These are phyloP conservation scores for Taphrina flavorubra DNA, from an alignment of 1,139 yeast species.

Conservation along the genomic window DNA sequence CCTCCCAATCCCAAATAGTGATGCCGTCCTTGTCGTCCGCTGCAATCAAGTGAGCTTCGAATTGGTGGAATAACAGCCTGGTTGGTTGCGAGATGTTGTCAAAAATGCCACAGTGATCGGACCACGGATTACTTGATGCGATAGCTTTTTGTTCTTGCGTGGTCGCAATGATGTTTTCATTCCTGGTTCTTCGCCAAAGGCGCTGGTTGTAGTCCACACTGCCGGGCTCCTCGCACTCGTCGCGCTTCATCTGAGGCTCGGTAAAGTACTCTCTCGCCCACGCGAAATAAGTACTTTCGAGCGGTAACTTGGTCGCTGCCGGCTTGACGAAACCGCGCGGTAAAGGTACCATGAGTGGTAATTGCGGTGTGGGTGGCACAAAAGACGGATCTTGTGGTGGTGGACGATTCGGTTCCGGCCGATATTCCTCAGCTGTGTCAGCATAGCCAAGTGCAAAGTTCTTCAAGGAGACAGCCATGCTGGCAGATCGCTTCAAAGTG, in stretches of 20 bases:
- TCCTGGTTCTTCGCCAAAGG: slow-evolving; percentile 87
- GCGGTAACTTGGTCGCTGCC: slow-evolving; percentile 54
- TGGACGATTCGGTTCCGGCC: slow-evolving; percentile 45
- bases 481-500: slow-evolving; percentile 52
- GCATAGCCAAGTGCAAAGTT: slow-evolving; percentile 50
- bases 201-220: slow-evolving; percentile 82
- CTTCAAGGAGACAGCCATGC: slow-evolving; percentile 52
- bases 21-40: slow-evolving; percentile 85
- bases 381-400: slow-evolving; percentile 46
- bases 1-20: slow-evolving; percentile 88
- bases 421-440: slow-evolving; percentile 43
- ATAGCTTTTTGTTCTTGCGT: slow-evolving; percentile 89
- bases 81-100: slow-evolving; percentile 83
- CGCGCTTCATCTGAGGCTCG: slow-evolving; percentile 87
- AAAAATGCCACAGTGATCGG: slow-evolving; percentile 63
- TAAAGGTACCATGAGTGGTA: slow-evolving; percentile 39
- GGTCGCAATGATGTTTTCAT: slow-evolving; percentile 81
- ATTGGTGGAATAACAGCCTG: slow-evolving; percentile 80
- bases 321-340: slow-evolving; percentile 40
- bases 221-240: slow-evolving; percentile 89
- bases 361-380: slow-evolving; percentile 48
- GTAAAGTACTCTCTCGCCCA: slow-evolving; percentile 92
- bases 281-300: slow-evolving; percentile 78
- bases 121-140: slow-evolving; percentile 88
- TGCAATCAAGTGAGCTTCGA: slow-evolving; percentile 80